A percentile compares a stretch with the other conserved stretches of the same genome.
Evolutionary conservation across 768 basidiomycete species (phyloP).

Genomic region (Dacryopinax spathularia): DNA sequence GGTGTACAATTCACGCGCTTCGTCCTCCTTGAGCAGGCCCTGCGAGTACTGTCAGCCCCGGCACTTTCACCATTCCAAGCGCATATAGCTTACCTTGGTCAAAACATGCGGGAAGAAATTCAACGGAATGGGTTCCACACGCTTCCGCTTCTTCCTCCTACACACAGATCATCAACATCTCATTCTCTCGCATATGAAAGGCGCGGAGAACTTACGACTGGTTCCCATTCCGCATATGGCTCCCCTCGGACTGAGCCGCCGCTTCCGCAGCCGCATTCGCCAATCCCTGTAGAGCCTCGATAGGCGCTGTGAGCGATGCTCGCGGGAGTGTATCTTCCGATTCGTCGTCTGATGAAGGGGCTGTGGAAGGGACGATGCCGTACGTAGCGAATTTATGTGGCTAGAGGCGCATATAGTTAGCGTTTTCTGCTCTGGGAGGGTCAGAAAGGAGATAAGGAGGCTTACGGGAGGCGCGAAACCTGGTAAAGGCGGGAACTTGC

Average conservation of each 20-base stretch:
- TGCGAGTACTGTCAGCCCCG: slow-evolving; percentile 21
- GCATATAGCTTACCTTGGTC: slow-evolving; percentile 45
- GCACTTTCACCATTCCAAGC: neutral
- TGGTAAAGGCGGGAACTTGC: slow-evolving; percentile 67
- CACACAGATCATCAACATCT: neutral
- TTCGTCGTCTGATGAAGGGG: slow-evolving; percentile 74
- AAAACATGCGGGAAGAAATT: slow-evolving; percentile 83
- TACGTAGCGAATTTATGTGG: slow-evolving; percentile 84
- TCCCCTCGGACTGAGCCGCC: slow-evolving; percentile 19
- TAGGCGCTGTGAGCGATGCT: slow-evolving; percentile 74
- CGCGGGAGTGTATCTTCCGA: slow-evolving; percentile 80
- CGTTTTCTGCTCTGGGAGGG: too few species aligned
- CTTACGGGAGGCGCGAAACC: slow-evolving; percentile 79
- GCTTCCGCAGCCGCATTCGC: slow-evolving; percentile 94
- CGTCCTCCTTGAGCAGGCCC: slow-evolving; percentile 72
- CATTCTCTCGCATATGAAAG: neutral
- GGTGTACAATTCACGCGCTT: slow-evolving; percentile 83
- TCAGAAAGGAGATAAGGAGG: slow-evolving; percentile 10
- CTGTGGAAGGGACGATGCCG: slow-evolving; percentile 71
- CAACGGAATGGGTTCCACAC: slow-evolving; percentile 65
- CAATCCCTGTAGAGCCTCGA: slow-evolving; percentile 83
- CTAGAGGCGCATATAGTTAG: too few species aligned
- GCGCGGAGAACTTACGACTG: neutral
- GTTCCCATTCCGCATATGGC: slow-evolving; percentile 3
- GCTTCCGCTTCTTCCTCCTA: slow-evolving; percentile 68